phyloP scores from a whole-genome alignment of 441 rosid genomes.

The Populus hybrid region DNA sequence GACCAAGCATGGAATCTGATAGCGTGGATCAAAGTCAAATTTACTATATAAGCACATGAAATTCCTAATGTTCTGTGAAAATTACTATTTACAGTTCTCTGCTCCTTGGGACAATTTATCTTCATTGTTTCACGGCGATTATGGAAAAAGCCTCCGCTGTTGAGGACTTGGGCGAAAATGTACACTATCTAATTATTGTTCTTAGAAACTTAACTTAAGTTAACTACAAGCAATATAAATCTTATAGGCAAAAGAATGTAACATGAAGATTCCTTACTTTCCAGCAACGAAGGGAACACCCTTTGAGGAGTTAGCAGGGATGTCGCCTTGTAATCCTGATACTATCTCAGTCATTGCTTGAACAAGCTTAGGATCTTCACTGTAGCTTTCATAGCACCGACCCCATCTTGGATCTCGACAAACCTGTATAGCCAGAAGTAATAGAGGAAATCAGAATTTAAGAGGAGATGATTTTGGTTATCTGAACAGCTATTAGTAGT shows the following conservation, averaged over 20 bases:
- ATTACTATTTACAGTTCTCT: background rate
- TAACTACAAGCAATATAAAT: background rate
- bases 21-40: background rate
- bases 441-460: background rate
- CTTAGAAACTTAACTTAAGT: background rate
- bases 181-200: background rate
- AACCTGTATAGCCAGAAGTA: constrained; percentile 29
- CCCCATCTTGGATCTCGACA: constrained; percentile 85
- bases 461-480: background rate
- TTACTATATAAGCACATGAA: background rate
- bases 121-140: background rate
- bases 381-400: constrained; percentile 63
- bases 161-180: background rate
- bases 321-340: constrained; percentile 58
- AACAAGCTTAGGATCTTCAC: constrained; percentile 57
- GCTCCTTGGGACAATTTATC: background rate
- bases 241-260: background rate
- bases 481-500: background rate
- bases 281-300: constrained; percentile 60
- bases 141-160: background rate
- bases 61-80: background rate
- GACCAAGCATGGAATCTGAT: background rate
- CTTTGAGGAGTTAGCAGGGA: constrained; percentile 33
- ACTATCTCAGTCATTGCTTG: constrained; percentile 56
- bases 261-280: constrained; percentile 34